phyloP scores from a whole-genome alignment of 2,329 filamentous ascomycete genomes.

The Epicoccum sorghinum region DNA sequence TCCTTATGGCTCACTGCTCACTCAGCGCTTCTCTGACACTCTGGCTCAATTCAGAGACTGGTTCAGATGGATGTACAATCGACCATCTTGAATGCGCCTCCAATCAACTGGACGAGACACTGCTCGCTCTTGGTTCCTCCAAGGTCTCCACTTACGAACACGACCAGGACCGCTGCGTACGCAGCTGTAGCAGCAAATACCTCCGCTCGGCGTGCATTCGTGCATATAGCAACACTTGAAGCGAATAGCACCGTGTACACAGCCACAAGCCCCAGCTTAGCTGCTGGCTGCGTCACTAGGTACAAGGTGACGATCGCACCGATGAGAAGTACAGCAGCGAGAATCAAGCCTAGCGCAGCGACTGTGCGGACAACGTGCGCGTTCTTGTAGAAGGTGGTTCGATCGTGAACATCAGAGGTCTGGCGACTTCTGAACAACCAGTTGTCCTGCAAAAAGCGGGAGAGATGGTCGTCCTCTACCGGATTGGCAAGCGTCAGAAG shows the following conservation, averaged over 20 bases:
- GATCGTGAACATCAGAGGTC: no score
- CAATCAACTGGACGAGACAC: slow-evolving; percentile 15
- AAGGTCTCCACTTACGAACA: slow-evolving; percentile 30
- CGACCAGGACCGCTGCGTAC: slow-evolving; percentile 23
- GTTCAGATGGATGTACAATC: no score
- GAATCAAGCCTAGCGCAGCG: slow-evolving; percentile 1
- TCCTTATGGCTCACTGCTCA: no score
- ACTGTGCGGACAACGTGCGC: slow-evolving; percentile 17
- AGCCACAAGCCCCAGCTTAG: slow-evolving; percentile 27
- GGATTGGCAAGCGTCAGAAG: no score
- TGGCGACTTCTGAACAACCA: no score
- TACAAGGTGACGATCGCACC: slow-evolving; percentile 30
- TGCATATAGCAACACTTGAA: slow-evolving; percentile 13
- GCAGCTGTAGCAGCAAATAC: no score
- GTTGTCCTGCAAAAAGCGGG: no score
- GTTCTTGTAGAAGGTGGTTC: slow-evolving; percentile 1
- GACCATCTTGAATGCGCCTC: slow-evolving; percentile 5
- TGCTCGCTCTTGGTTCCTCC: slow-evolving; percentile 11
- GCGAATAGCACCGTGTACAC: slow-evolving; percentile 27
- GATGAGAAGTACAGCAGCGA: slow-evolving; percentile 29
- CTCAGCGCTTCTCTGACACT: no score
- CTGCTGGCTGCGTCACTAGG: slow-evolving; percentile 13
- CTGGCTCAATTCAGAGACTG: no score
- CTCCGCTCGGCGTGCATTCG: slow-evolving; percentile 19
- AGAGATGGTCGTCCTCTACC: no score